Evolutionary conservation across 78 protist species (phyloP).

Genomic region (Cavenderia fasciculata): DNA sequence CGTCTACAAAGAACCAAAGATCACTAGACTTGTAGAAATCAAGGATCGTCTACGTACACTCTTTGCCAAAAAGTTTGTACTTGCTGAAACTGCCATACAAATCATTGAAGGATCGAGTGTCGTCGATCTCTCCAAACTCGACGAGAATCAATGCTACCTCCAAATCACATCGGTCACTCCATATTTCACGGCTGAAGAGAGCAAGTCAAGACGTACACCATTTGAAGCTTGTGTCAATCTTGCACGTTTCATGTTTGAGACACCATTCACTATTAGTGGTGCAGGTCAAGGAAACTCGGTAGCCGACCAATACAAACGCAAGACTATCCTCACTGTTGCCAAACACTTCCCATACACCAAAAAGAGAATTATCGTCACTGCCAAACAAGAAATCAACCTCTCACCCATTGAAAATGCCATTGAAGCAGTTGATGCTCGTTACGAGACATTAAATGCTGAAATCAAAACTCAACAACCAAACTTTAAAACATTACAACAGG

Average conservation of each 20-base stretch:
- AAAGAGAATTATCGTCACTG: slow-evolving; percentile 32
- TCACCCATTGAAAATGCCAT: slow-evolving; percentile 62
- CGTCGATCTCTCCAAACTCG: slow-evolving; percentile 28
- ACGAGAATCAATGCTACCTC: slow-evolving; percentile 17
- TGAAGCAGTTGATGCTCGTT: slow-evolving; percentile 32
- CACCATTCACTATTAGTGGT: slow-evolving; percentile 64
- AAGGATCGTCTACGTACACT: slow-evolving; percentile 71
- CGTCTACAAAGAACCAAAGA: slow-evolving; percentile 78
- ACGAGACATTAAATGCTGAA: slow-evolving; percentile 15
- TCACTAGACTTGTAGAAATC: slow-evolving; percentile 63
- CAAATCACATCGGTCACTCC: slow-evolving; percentile 54
- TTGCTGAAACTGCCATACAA: slow-evolving; percentile 13
- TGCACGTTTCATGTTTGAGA: slow-evolving; percentile 52
- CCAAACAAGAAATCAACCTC: slow-evolving; percentile 43
- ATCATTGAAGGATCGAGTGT: slow-evolving; percentile 56
- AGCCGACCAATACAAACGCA: slow-evolving; percentile 56
- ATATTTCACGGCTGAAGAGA: slow-evolving; percentile 11
- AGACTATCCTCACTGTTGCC: slow-evolving; percentile 51
- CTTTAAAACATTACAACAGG: slow-evolving; percentile 53
- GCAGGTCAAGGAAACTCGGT: slow-evolving; percentile 65
- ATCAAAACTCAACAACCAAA: slow-evolving; percentile 29
- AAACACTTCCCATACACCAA: slow-evolving; percentile 71
- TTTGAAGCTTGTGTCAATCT: slow-evolving; percentile 39
- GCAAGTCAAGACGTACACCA: slow-evolving; percentile 16
- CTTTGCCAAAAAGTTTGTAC: slow-evolving; percentile 30